These are phyloP conservation scores for Syzygium aromaticum DNA, from an alignment of 345 rosid species.

Conservation along the genomic window DNA sequence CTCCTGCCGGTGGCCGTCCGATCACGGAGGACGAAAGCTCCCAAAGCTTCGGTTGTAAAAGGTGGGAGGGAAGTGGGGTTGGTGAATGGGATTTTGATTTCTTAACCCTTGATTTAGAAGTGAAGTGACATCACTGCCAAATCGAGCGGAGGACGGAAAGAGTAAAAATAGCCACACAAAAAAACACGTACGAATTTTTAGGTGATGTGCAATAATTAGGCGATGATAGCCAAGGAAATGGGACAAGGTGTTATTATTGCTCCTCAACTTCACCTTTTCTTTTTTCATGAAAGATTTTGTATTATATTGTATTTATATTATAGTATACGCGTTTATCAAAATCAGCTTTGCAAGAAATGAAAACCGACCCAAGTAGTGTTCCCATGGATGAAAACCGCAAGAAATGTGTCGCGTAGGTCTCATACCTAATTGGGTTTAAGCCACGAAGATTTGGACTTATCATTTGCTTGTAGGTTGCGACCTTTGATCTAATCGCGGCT, in stretches of 20 bases:
- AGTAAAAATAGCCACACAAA: background rate
- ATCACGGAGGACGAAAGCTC: background rate
- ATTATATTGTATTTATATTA: background rate
- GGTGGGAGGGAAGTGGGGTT: background rate
- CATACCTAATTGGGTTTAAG: background rate
- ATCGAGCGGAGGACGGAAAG: background rate
- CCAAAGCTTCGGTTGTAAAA: background rate
- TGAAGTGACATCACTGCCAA: background rate
- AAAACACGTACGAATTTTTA: background rate
- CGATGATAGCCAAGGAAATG: background rate
- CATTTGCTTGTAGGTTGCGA: background rate
- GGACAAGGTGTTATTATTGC: background rate
- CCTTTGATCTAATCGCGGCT: background rate
- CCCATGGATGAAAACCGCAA: background rate
- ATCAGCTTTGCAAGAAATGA: background rate
- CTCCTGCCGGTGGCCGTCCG: background rate
- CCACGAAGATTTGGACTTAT: background rate
- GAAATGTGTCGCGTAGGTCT: background rate
- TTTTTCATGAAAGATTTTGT: background rate
- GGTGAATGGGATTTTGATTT: background rate
- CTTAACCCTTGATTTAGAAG: background rate
- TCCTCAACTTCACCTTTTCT: background rate
- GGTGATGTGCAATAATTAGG: background rate
- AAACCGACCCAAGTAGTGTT: background rate
- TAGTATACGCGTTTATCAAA: too few relatives aligned